A percentile compares a stretch with the other conserved stretches of the same genome.
Evolutionary conservation across 2,329 filamentous ascomycete species (phyloP).

Genomic region (Rachicladosporium sp.): DNA sequence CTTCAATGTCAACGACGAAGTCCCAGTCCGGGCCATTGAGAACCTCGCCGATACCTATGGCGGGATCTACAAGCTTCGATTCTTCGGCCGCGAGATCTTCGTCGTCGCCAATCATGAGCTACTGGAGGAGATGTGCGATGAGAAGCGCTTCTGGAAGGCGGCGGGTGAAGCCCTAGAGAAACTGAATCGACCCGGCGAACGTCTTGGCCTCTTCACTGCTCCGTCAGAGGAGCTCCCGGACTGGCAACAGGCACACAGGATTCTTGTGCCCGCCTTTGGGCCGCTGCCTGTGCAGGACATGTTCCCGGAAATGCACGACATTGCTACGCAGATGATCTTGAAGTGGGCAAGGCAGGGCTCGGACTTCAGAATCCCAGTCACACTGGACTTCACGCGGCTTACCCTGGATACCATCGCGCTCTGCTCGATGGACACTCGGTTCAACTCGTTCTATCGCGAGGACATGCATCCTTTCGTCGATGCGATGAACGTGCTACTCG

Average conservation of each 20-base stretch:
- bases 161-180: slow-evolving; percentile 1
- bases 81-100: slow-evolving; percentile 38
- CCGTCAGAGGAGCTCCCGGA: slow-evolving; percentile 25
- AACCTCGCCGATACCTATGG: slow-evolving; percentile 52
- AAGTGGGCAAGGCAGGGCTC: slow-evolving; percentile 30
- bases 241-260: slow-evolving; percentile 29
- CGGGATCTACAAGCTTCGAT: slow-evolving; percentile 38
- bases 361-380: slow-evolving; percentile 42
- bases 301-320: slow-evolving; percentile 22
- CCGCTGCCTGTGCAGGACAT: slow-evolving; percentile 32
- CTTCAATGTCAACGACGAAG: background rate
- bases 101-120: slow-evolving; percentile 11
- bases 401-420: slow-evolving; percentile 59
- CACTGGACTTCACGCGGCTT: slow-evolving; percentile 56
- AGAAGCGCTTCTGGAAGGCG: slow-evolving; percentile 12
- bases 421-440: slow-evolving; percentile 57
- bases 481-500: slow-evolving; percentile 1
- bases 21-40: slow-evolving; percentile 31
- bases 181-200: background rate
- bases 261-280: slow-evolving; percentile 36
- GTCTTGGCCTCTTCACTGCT: slow-evolving; percentile 28
- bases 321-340: slow-evolving; percentile 5
- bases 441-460: slow-evolving; percentile 60
- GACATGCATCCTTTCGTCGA: slow-evolving; percentile 54
- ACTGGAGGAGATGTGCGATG: slow-evolving; percentile 27